Conservation (phyloP, 345 rosid genomes). For the Sisymbrium irio region DNA sequence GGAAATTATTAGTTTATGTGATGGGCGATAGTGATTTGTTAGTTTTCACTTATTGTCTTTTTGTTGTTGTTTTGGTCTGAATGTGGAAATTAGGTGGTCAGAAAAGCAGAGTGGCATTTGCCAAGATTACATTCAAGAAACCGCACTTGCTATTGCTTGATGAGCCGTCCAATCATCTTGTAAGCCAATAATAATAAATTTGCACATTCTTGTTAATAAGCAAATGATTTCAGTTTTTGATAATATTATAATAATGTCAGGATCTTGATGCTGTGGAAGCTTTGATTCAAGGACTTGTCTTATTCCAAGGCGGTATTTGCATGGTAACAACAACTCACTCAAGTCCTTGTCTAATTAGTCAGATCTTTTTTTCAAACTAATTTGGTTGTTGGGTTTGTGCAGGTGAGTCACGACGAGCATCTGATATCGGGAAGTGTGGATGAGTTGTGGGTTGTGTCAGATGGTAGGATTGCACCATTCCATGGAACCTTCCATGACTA, state of each 20-base stretch:
- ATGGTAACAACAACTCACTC: constrained; percentile 48
- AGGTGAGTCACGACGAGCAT: constrained; percentile 99
- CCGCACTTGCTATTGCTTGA: constrained; percentile 96
- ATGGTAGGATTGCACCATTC: constrained; percentile 79
- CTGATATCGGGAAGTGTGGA: constrained; percentile 96
- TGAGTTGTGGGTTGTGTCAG: constrained; percentile 87
- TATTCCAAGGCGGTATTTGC: constrained; percentile 96
- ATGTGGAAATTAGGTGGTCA: constrained; percentile 71
- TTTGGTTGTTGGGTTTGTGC: constrained; percentile 18
- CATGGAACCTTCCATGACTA: constrained; percentile 84
- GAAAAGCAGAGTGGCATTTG: constrained; percentile 98
- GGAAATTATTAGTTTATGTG: neutral
- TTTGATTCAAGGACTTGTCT: constrained; percentile 91
- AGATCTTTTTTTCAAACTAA: neutral
- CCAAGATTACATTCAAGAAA: constrained; percentile 97
- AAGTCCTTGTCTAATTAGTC: neutral
- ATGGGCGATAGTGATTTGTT: no score
- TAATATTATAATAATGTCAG: constrained; percentile 35
- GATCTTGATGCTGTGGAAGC: constrained; percentile 99
- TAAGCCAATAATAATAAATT: constrained; percentile 40
- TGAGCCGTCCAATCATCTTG: constrained; percentile 99
- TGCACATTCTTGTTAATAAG: neutral
- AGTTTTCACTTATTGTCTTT: neutral
- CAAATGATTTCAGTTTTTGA: neutral
- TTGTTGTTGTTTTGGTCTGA: constrained; percentile 1